Evolutionary conservation across 2,329 filamentous ascomycete genomes (phyloP).

Genomic region (Bertia moriformis): DNA sequence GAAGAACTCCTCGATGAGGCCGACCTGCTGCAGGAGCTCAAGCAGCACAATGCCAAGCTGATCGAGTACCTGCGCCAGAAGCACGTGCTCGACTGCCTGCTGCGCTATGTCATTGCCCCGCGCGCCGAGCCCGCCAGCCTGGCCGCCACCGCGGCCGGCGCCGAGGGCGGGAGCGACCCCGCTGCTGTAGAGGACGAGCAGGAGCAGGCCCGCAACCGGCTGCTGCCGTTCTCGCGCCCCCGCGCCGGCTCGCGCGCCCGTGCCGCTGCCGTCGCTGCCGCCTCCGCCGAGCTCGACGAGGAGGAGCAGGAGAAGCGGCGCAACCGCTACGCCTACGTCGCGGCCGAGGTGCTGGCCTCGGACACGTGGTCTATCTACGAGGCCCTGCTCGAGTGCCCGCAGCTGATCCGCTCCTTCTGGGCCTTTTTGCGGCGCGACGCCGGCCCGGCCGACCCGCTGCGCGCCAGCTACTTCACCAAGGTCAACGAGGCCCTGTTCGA

Average conservation of each 20-base stretch:
- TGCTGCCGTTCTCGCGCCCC: conserved; percentile 31
- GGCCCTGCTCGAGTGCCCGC: conserved; percentile 71
- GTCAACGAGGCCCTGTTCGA: conserved; percentile 96
- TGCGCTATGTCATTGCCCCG: conserved; percentile 82
- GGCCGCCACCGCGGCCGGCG: conserved; percentile 32
- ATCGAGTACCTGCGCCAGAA: conserved; percentile 90
- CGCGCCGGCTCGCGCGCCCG: conserved; percentile 39
- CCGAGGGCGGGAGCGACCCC: conserved; percentile 8
- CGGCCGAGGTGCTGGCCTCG: conserved; percentile 84
- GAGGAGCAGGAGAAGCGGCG: conserved; percentile 82
- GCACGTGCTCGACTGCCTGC: conserved; percentile 65
- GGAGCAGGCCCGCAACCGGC: conserved; percentile 7
- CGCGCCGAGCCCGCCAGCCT: conserved; percentile 42
- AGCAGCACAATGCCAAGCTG: conserved; percentile 94
- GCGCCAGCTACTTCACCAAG: conserved; percentile 96
- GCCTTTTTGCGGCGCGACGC: conserved; percentile 70
- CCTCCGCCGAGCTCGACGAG: conserved; percentile 31
- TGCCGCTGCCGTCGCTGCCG: too few relatives aligned
- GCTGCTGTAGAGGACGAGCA: conserved; percentile 12
- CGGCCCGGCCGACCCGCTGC: conserved; percentile 77
- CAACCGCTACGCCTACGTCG: conserved; percentile 83
- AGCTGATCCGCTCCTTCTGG: conserved; percentile 76
- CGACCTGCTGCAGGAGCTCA: conserved; percentile 92
- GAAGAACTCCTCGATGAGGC: conserved; percentile 93
- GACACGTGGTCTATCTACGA: conserved; percentile 97